Conservation (phyloP, 768 basidiomycete species). For the Collybia sp. region DNA sequence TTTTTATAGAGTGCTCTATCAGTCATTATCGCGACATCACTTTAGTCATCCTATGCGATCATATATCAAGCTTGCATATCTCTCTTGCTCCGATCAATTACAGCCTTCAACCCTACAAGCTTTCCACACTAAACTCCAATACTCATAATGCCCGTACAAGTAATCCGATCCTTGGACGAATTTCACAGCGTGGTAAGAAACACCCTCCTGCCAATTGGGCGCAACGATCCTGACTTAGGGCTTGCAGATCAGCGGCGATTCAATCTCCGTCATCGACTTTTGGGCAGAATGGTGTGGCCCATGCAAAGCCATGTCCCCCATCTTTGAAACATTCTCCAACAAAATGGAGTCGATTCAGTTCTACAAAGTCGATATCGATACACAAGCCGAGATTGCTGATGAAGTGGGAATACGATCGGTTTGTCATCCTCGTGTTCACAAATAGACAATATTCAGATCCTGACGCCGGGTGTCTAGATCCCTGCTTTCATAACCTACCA, state of each 20-base stretch:
- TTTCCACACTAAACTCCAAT: conserved; percentile 2
- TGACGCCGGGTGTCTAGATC: conserved; percentile 23
- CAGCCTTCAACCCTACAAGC: background rate
- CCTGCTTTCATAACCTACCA: conserved; percentile 24
- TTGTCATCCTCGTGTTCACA: conserved; percentile 17
- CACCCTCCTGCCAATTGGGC: background rate
- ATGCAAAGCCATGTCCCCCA: conserved; percentile 60
- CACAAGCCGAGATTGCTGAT: conserved; percentile 42
- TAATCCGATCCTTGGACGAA: conserved; percentile 26
- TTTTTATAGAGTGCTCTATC: too few relatives aligned
- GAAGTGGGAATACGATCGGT: conserved; percentile 64
- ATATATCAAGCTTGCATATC: background rate
- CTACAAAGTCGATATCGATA: conserved; percentile 75
- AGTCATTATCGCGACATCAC: too few relatives aligned
- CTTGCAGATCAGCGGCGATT: conserved; percentile 39
- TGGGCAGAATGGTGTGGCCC: conserved; percentile 80
- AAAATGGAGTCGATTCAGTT: conserved; percentile 38
- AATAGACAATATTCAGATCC: background rate
- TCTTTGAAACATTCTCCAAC: conserved; percentile 52
- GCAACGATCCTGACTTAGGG: background rate
- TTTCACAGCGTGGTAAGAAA: conserved; percentile 1
- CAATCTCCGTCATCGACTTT: conserved; percentile 59
- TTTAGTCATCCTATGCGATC: too few relatives aligned
- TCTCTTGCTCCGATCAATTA: background rate
- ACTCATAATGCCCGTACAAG: conserved; percentile 31